Evolutionary conservation across 768 basidiomycete species (phyloP).

Genomic region (Scleroderma bovista): DNA sequence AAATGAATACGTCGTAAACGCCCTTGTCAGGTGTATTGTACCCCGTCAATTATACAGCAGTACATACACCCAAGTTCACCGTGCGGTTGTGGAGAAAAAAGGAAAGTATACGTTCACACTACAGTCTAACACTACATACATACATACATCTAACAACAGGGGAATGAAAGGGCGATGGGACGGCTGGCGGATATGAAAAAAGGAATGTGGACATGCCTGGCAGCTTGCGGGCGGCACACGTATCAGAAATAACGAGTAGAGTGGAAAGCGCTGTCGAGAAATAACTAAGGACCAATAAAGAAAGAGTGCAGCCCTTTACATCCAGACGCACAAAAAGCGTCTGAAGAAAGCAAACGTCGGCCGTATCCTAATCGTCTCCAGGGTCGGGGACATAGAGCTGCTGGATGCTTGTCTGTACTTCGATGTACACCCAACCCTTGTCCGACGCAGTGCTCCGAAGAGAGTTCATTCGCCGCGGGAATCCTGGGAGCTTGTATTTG

Average conservation of each 20-base stretch:
- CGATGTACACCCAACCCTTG: slow-evolving; percentile 29
- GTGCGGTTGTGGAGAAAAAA: neutral
- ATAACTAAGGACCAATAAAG: neutral
- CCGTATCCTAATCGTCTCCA: slow-evolving; percentile 9
- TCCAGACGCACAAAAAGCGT: too few species aligned
- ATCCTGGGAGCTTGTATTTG: slow-evolving; percentile 11
- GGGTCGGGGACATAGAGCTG: slow-evolving; percentile 13
- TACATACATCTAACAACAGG: neutral
- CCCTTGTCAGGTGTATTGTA: too few species aligned
- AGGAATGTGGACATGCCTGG: neutral
- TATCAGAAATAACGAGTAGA: neutral
- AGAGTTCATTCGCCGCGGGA: slow-evolving; percentile 14
- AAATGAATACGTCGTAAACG: too few species aligned
- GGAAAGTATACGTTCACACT: neutral
- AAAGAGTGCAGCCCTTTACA: neutral
- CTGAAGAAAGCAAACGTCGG: too few species aligned
- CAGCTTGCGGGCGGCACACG: neutral
- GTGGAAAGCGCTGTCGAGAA: neutral
- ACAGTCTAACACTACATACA: neutral
- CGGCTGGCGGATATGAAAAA: slow-evolving; percentile 1
- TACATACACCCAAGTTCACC: too few species aligned
- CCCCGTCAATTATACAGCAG: too few species aligned
- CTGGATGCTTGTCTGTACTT: slow-evolving; percentile 20
- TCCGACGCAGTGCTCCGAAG: slow-evolving; percentile 4
- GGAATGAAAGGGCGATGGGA: neutral